A percentile compares a stretch with the other conserved stretches of the same genome.
These are phyloP conservation scores for Saccharomyces hybrid DNA, from an alignment of 1,139 yeast genomes.

Conservation along the genomic window DNA sequence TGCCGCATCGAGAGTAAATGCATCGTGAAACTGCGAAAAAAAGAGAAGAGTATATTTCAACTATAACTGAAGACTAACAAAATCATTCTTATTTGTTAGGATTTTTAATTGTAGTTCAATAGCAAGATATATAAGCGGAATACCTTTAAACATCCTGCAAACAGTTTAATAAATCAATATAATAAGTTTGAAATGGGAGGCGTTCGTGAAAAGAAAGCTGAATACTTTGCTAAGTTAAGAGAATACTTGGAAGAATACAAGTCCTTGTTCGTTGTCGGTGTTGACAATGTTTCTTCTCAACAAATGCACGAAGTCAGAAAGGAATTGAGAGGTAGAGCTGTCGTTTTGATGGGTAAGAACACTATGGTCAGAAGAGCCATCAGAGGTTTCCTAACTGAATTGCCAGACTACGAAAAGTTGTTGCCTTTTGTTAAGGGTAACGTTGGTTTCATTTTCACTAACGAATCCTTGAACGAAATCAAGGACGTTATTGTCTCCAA, in stretches of 20 bases:
- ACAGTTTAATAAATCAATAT: conserved; percentile 27
- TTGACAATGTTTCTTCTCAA: conserved; percentile 98
- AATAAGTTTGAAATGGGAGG: conserved; percentile 97
- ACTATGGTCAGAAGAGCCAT: conserved; percentile 99
- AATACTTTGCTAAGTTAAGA: conserved; percentile 93
- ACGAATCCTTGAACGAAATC: conserved; percentile 82
- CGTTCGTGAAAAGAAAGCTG: conserved; percentile 93
- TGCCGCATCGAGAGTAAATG: no score
- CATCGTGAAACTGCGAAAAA: background rate
- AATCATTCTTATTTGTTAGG: no score
- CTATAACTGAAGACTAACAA: no score
- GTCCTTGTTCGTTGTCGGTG: conserved; percentile 97
- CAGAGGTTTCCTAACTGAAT: conserved; percentile 88
- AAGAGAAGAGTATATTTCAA: background rate
- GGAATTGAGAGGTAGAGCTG: conserved; percentile 90
- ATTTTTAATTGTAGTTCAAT: background rate
- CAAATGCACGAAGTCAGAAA: conserved; percentile 99
- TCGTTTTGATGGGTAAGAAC: conserved; percentile 99
- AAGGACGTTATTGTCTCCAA: conserved; percentile 82
- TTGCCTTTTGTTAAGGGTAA: conserved; percentile 94
- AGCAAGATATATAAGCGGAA: background rate
- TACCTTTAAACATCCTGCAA: conserved; percentile 96
- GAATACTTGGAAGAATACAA: conserved; percentile 93
- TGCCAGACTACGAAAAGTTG: conserved; percentile 93
- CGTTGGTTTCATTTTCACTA: conserved; percentile 99